Percentiles rank a stretch among this genome's conserved stretches.
These are phyloP conservation scores for Corylus americana DNA, from an alignment of 306 rosid species.

Conservation along the genomic window DNA sequence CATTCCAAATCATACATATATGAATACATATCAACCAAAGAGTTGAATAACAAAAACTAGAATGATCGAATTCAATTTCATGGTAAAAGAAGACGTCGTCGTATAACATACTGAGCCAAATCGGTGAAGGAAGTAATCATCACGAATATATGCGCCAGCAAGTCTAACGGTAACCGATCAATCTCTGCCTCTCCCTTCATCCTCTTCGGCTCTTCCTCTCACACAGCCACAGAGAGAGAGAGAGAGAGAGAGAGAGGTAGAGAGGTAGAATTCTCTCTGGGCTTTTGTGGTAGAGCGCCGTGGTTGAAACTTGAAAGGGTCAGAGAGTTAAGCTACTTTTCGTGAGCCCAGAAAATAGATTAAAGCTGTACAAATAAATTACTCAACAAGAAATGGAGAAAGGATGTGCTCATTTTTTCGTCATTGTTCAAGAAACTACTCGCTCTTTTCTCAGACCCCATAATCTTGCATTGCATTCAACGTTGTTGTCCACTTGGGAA, in stretches of 20 bases:
- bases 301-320: conserved; percentile 15
- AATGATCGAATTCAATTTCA: neutral
- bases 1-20: conserved; percentile 11
- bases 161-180: conserved; percentile 79
- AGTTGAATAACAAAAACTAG: neutral
- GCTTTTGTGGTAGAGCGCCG: neutral
- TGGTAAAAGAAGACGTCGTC: neutral
- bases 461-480: neutral
- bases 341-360: neutral
- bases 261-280: neutral
- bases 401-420: conserved; percentile 52
- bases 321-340: neutral
- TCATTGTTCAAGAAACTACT: conserved; percentile 8
- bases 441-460: neutral
- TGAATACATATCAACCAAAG: neutral
- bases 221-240: neutral
- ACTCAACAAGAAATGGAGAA: neutral
- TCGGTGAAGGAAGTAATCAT: conserved; percentile 75
- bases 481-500: neutral
- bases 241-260: neutral
- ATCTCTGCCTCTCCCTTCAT: conserved; percentile 63
- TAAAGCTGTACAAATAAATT: neutral
- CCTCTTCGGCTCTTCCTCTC: neutral
- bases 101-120: conserved; percentile 77
- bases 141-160: conserved; percentile 71